Percentiles rank a stretch among this genome's conserved stretches.
Evolutionary conservation across 805 yeast genomes (phyloP).

Genomic region (Candida montana): DNA sequence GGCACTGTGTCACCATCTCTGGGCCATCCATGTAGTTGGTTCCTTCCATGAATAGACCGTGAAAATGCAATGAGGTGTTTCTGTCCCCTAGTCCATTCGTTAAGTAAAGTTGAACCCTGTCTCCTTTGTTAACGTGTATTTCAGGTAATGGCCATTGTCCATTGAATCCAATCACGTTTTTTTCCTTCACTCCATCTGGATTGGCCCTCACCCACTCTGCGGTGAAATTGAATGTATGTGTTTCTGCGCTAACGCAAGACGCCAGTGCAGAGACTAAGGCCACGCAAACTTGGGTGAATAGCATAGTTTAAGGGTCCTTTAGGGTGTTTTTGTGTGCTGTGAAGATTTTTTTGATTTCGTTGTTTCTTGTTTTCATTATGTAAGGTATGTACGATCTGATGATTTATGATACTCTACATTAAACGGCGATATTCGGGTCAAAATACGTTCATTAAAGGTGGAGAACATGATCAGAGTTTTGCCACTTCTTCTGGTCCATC

Average conservation of each 20-base stretch:
- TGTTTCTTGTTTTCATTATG: no score
- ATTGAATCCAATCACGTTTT: slow-evolving; percentile 62
- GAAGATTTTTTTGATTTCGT: neutral
- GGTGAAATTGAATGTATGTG: slow-evolving; percentile 53
- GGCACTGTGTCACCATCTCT: slow-evolving; percentile 74
- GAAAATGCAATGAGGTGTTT: slow-evolving; percentile 69
- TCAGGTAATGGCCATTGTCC: slow-evolving; percentile 71
- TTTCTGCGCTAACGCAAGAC: slow-evolving; percentile 21
- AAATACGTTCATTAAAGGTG: no score
- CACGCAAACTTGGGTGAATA: neutral
- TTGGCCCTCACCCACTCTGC: slow-evolving; percentile 57
- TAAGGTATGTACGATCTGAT: no score
- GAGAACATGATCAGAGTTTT: neutral
- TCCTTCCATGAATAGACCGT: slow-evolving; percentile 67
- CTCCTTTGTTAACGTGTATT: slow-evolving; percentile 60
- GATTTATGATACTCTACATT: no score
- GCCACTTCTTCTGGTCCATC: slow-evolving; percentile 55
- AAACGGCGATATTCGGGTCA: no score
- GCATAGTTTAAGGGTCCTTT: slow-evolving; percentile 11
- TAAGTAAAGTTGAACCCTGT: slow-evolving; percentile 52
- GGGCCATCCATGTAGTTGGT: slow-evolving; percentile 72
- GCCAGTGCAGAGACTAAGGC: slow-evolving; percentile 5
- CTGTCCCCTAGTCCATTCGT: slow-evolving; percentile 52
- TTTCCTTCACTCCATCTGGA: slow-evolving; percentile 57
- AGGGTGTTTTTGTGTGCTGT: neutral